phyloP scores from a whole-genome alignment of 805 yeast species.

The Saccharomycopsis olivae region DNA sequence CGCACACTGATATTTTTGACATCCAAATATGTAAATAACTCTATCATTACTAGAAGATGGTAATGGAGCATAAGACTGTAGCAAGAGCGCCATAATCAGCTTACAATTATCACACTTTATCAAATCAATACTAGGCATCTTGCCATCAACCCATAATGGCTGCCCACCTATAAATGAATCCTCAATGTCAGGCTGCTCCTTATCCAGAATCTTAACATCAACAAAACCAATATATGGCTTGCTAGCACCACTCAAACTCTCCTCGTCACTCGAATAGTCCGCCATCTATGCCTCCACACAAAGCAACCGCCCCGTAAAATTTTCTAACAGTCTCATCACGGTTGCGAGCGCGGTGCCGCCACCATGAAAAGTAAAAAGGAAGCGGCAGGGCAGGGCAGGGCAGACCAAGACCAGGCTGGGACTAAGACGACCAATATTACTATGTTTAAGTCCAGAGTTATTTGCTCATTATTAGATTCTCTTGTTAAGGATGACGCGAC shows the following conservation, averaged over 20 bases:
- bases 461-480: constrained; percentile 7
- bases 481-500: no score
- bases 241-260: not conserved
- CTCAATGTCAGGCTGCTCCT: constrained; percentile 35
- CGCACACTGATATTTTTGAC: constrained; percentile 54
- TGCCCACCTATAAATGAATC: constrained; percentile 80
- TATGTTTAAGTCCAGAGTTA: constrained; percentile 14
- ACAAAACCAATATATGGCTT: constrained; percentile 47
- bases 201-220: constrained; percentile 46
- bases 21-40: constrained; percentile 69
- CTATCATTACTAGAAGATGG: constrained; percentile 68
- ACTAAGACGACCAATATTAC: no score
- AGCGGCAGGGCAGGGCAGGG: no score
- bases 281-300: constrained; percentile 7
- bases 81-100: constrained; percentile 48
- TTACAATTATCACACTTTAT: constrained; percentile 58
- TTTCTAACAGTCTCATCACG: not conserved
- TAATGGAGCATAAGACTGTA: constrained; percentile 76
- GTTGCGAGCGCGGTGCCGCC: no score
- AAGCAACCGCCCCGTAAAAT: not conserved
- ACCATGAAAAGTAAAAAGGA: not conserved
- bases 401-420: no score
- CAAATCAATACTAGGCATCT: constrained; percentile 39
- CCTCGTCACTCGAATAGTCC: constrained; percentile 9
- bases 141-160: constrained; percentile 57